Evolutionary conservation across 805 yeast genomes (phyloP).

Genomic region (Suhomyces canberraensis): DNA sequence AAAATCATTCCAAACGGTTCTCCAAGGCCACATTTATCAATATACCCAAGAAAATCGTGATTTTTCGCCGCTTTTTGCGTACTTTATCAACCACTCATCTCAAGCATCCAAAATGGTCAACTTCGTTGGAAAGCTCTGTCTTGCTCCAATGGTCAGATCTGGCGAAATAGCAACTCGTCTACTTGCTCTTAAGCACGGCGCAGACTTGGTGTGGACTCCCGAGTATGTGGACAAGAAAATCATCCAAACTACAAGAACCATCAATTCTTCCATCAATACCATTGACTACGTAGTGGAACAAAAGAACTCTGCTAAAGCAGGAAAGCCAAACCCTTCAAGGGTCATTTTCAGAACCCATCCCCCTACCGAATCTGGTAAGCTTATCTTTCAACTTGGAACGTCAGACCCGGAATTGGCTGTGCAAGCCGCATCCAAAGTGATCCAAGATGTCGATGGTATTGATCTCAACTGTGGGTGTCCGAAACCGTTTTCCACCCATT

Average conservation of each 20-base stretch:
- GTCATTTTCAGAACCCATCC: constrained; percentile 75
- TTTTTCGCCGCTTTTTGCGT: no score
- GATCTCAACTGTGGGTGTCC: constrained; percentile 98
- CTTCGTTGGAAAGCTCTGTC: constrained; percentile 73
- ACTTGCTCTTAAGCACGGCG: constrained; percentile 77
- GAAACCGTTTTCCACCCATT: constrained; percentile 87
- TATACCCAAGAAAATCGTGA: no score
- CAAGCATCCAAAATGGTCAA: constrained; percentile 46
- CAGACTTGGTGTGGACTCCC: constrained; percentile 93
- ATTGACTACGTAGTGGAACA: constrained; percentile 50
- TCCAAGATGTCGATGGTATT: constrained; percentile 84
- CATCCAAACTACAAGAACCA: constrained; percentile 61
- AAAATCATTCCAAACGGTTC: no score
- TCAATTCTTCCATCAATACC: constrained; percentile 55
- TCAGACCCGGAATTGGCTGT: constrained; percentile 82
- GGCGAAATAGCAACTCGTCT: constrained; percentile 92
- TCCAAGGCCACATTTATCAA: no score
- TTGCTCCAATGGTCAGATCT: constrained; percentile 96
- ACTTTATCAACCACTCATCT: no score
- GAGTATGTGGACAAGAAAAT: constrained; percentile 89
- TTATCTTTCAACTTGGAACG: constrained; percentile 91
- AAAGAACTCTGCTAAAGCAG: constrained; percentile 23
- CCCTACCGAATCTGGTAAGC: constrained; percentile 53
- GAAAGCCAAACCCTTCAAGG: constrained; percentile 44
- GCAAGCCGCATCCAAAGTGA: constrained; percentile 77